Percentiles rank a stretch among this genome's conserved stretches.
Evolutionary conservation across 352 stramenopile genomes (phyloP).

Genomic region (Phytopythium oedochilum): DNA sequence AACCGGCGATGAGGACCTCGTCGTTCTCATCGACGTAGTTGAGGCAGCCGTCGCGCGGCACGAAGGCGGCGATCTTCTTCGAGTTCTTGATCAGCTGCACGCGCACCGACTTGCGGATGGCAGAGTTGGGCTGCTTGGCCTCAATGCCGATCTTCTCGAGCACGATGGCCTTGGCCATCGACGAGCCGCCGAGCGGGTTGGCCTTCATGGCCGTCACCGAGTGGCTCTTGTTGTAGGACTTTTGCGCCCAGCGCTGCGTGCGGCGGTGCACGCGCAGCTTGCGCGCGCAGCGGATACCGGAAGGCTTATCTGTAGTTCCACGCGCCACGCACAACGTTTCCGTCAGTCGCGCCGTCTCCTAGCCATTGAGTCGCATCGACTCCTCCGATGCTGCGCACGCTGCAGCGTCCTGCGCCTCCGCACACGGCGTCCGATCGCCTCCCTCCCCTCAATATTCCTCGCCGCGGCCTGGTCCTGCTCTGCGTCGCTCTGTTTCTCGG

Average conservation of each 20-base stretch:
- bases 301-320: slow-evolving; percentile 92
- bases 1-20: slow-evolving; percentile 99
- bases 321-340: background rate
- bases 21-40: slow-evolving; percentile 99
- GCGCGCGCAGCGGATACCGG: slow-evolving; percentile 98
- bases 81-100: slow-evolving; percentile 99
- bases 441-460: background rate
- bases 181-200: slow-evolving; percentile 99
- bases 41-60: slow-evolving; percentile 99
- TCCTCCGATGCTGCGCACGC: background rate
- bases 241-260: slow-evolving; percentile 97
- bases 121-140: slow-evolving; percentile 99
- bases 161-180: slow-evolving; percentile 99
- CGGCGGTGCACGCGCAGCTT: slow-evolving; percentile 99
- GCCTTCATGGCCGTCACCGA: slow-evolving; percentile 99
- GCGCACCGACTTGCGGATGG: slow-evolving; percentile 99
- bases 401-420: background rate
- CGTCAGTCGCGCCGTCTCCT: background rate
- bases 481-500: background rate
- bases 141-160: slow-evolving; percentile 99
- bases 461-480: background rate
- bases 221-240: slow-evolving; percentile 99
- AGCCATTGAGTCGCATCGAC: background rate
- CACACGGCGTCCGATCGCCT: background rate
- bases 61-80: slow-evolving; percentile 99